Base-by-base conservation (phyloP, 73 alveolate genomes). In the Paramecium caudatum region DNA sequence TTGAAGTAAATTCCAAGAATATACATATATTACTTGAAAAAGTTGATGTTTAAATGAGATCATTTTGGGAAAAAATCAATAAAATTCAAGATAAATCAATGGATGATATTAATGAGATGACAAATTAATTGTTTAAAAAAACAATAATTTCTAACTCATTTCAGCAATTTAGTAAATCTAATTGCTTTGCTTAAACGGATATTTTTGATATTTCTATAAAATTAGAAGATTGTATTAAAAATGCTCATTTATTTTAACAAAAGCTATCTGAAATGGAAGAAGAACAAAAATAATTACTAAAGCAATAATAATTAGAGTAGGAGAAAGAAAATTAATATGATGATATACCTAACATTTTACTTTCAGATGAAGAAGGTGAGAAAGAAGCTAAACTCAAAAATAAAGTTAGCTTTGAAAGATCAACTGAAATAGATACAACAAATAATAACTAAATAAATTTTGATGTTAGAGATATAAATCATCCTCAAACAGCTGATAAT, bases 351-450 rank as follows among this genome's bases (percentile, higher is more conserved):
- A 55, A 55, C 30, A 21, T 55, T 0, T 5, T 55, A 55, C 16
- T 55, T 27, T 55, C 80, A 2, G 80, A 55, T 23, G n/a, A 55
- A 8, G 80, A 55, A 55, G 80, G 30, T 10, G 80, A 55, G 16
- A 55, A 55, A 55, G 80, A 55, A 3, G 10, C 23, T 5, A 55
- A 19, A 21, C 46, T 55, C 13, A 12, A 10, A 9, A 19, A 55
- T 23, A 55, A 55, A 25, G 30, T 55, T 2, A 55, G 80, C 30
- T 23, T 27, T 4, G 80, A 55, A 55, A 55, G 80, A 23, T 55
- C 80, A 23, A 55, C 80, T 0, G 80, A 55, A 23, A 55, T 55
- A 27, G 80, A 55, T 55, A 23, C 32, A 2, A 55, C 7, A 27
- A 6, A 17, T 7, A 23, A 27, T 37, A 55, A 55, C 5, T 55